Base-by-base conservation (phyloP, 2,329 filamentous ascomycete genomes). In the Fusarium annulatum region DNA sequence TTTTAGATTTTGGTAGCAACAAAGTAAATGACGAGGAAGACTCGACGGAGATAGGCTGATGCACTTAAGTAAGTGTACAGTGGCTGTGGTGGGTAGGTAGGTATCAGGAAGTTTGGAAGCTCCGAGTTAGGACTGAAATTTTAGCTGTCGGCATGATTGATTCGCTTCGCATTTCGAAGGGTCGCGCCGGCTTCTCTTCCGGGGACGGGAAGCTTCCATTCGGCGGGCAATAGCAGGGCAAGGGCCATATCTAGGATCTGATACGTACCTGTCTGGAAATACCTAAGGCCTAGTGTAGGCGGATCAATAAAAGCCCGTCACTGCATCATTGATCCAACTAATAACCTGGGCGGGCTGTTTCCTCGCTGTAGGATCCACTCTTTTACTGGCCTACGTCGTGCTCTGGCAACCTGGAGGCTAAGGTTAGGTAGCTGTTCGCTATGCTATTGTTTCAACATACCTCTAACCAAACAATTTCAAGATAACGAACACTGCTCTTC, bases 321-420 rank as follows among this genome's bases (percentile, higher is more conserved):
- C 15, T 67, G 53, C 62, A 15, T 30, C 33, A 41, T 61, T 48
- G 56, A 39, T 38, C 71, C 77, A 78, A 75, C 67, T 33, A 11
- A 21, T 51, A 21, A 21, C 30, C 42, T 19, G n/a, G n/a, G 61
- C 28, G 30, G n/a, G 61, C 28, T 34, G 33, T 45, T 46, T 43
- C 33, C 11, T 34, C 21, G 55, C 51, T 43, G 42, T n/a, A 39
- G 33, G 75, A n/a, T 64, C 76, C 76, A 63, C 61, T 63, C 52
- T 71, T 76, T 49, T 48, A 63, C 69, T 62, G 65, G 74, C 69
- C 78, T 81, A 81, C 79, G 79, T 81, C 78, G 80, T 79, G 78
- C 76, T 77, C 76, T 80, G 81, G 81, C 80, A 82, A 82, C 81
- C 81, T 82, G 73, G 77, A 78, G 72, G 57, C 65, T 69, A 70